phyloP scores from a whole-genome alignment of 768 basidiomycete species.

The Piloderma croceum region DNA sequence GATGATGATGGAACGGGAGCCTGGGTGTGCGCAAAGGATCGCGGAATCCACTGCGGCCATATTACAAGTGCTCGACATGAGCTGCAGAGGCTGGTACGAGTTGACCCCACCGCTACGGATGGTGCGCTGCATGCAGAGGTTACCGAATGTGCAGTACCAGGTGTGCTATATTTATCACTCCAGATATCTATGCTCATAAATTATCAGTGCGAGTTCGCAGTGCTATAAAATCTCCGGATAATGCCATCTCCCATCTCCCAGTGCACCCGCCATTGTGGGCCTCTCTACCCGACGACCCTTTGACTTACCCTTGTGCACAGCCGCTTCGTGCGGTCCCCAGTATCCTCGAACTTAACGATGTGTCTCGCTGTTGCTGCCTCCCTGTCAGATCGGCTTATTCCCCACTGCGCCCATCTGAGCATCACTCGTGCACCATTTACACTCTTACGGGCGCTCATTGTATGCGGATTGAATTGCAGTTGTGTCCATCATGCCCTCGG shows the following conservation, averaged over 20 bases:
- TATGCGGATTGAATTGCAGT: slow-evolving; percentile 9
- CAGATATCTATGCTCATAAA: background rate
- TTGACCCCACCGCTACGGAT: slow-evolving; percentile 7
- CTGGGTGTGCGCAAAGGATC: slow-evolving; percentile 9
- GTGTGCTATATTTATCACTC: background rate
- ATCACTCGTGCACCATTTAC: slow-evolving; percentile 1
- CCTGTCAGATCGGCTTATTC: background rate
- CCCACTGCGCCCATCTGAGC: background rate
- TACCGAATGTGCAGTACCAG: no score
- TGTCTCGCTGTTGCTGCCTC: background rate
- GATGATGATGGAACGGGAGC: slow-evolving; percentile 5
- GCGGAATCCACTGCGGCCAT: slow-evolving; percentile 3
- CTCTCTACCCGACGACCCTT: slow-evolving; percentile 1
- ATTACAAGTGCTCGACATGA: slow-evolving; percentile 5
- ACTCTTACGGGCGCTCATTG: background rate
- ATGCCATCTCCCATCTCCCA: slow-evolving; percentile 7
- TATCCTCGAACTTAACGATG: background rate
- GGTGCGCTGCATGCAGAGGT: background rate
- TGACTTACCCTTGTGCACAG: background rate
- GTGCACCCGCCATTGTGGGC: slow-evolving; percentile 9
- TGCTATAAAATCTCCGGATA: background rate
- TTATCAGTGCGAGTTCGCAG: background rate
- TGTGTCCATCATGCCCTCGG: slow-evolving; percentile 10
- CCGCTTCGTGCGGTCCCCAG: background rate
- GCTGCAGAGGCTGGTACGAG: slow-evolving; percentile 5